Conservation (phyloP, 441 rosid species). For the Pelargonium cotyledonis region DNA sequence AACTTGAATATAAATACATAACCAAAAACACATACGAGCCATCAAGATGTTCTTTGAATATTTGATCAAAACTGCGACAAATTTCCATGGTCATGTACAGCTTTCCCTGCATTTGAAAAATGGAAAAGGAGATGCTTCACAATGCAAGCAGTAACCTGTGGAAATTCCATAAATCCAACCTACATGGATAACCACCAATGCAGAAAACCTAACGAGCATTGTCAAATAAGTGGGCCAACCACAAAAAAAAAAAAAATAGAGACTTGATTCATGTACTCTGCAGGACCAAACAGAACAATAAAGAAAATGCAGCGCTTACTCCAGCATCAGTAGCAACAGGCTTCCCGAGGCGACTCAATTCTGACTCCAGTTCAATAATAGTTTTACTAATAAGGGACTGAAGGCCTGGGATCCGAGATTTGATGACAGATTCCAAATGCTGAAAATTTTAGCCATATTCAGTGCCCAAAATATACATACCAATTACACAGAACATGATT, state of each 20-base stretch:
- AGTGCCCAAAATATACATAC: slow-evolving; percentile 7
- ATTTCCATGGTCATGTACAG: slow-evolving; percentile 91
- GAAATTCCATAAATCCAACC: too few relatives aligned
- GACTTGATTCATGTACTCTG: slow-evolving; percentile 1
- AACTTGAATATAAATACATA: slow-evolving; percentile 2
- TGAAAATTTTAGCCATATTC: slow-evolving; percentile 33
- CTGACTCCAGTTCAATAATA: slow-evolving; percentile 70
- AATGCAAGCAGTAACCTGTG: too few relatives aligned
- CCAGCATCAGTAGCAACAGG: slow-evolving; percentile 91
- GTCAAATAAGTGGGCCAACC: slow-evolving; percentile 7
- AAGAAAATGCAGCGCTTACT: slow-evolving; percentile 37
- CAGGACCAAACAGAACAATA: slow-evolving; percentile 7
- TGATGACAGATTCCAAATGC: slow-evolving; percentile 95
- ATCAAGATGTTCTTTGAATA: slow-evolving; percentile 87
- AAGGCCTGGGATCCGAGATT: slow-evolving; percentile 86
- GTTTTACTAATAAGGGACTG: slow-evolving; percentile 82
- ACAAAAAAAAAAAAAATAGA: slow-evolving; percentile 7
- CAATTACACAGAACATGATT: slow-evolving; percentile 1
- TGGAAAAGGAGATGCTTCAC: background rate
- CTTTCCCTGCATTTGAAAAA: slow-evolving; percentile 61
- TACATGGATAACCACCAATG: background rate
- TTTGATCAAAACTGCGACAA: slow-evolving; percentile 85
- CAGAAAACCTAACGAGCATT: background rate
- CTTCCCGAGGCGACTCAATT: slow-evolving; percentile 80
- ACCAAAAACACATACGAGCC: slow-evolving; percentile 49